Base-by-base conservation (phyloP, 768 basidiomycete species). In the Lactarius pseudohatsudake region DNA sequence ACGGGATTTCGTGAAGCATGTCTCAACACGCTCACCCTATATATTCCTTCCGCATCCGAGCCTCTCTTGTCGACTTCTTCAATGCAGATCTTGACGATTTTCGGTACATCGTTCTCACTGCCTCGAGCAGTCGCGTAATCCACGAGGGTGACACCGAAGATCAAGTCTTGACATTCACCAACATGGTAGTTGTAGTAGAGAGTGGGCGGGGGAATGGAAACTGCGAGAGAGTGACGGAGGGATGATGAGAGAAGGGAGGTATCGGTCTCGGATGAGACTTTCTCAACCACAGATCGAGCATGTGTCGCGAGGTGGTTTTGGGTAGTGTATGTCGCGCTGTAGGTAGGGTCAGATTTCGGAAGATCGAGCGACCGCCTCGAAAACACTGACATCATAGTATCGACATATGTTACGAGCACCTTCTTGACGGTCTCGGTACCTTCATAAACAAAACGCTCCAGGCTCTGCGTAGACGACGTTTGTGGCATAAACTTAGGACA, bases 81-180 rank as follows among this genome's bases (percentile, higher is more conserved):
- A 60, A 95, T 86, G 75, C 92, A 95, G 45, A 94, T 85, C 64
- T 81, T 81, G 16, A 96, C 79, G 60, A 96, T 90, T 75, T 86
- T 90, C 0, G 95, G 95, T 38, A 91, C 80, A 10, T 89, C 85
- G 13, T 85, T 86, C 67, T 95, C 92, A 20, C 77, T 78, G 53
- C 85, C 85, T 68, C 93, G 85, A 10, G 91, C 83, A 45, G 89
- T 93, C 18, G 94, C 92, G 73, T 97, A 96, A 73, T 96, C 94
- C 47, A 90, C 87, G 64, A 97, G 78, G 70, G 85, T 89, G 70
- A 96, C 87, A 28, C 94, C 95, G 73, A 96, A 97, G 40, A 96
- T 91, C 30, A 97, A 77, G 75, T 96, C 94, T 61, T 84, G 85
- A 73, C 94, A 97, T 74, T 88, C 86, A 30, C 95, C 95, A 30